Base-by-base conservation (phyloP, 768 basidiomycete species). In the Dacryopinax primogenitus region DNA sequence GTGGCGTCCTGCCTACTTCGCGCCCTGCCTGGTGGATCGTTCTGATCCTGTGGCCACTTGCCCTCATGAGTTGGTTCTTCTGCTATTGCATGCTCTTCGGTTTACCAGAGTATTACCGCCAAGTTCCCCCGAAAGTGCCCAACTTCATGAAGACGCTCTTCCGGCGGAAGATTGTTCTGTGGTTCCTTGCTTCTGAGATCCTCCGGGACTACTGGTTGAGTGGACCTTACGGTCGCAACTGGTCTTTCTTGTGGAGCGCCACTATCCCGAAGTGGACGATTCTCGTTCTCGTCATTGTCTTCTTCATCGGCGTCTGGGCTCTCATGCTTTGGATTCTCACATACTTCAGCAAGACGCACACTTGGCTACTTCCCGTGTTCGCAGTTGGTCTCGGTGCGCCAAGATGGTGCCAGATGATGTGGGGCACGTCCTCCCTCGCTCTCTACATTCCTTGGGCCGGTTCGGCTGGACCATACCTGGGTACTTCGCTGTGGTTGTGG, bases 381-480 rank as follows among this genome's bases (percentile, higher is more conserved):
- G 93, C 93, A 6, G 92, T 96, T 62, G 93, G 93, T 71, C 82
- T 96, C 64, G 93, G 93, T 45, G 90, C 91, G 32, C 93, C 93
- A 12, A 77, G 90, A 71, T 96, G 93, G 93, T 95, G 93, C 79
- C 58, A 85, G 84, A 95, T 93, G 84, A 77, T 93, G 58, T 96
- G 93, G 93, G 92, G 93, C 71, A 93, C 92, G 9, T 95, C 92
- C 3, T 92, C 91, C 33, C 82, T 96, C 45, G 93, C 90, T 2
- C 77, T 93, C 16, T 96, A 95, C 73, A 87, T 96, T 66, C 92
- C 93, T 3, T 96, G 93, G 93, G 93, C 88, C 1, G 92, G 93
- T 12, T 72, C 72, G 12, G 84, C 81, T 2, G 93, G 93, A 18
- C 90, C 92, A 26, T 96, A 94, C 73, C 84, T 95, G 64, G 91